These are phyloP conservation scores for Schizochytrium sp. DNA, from an alignment of 108 stramenopile genomes.

Conservation along the genomic window DNA sequence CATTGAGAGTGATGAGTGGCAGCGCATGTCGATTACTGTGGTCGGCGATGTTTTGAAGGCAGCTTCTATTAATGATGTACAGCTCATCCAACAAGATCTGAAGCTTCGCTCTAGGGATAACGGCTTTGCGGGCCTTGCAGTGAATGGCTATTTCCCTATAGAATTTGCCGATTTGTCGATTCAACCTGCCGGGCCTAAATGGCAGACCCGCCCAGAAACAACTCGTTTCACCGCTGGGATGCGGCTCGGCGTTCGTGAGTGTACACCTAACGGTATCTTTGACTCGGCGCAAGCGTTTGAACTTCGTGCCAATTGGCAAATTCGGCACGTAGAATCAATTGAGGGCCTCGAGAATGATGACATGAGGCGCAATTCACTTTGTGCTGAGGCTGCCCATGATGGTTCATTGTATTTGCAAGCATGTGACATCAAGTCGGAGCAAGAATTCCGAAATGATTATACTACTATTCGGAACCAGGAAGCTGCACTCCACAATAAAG, in stretches of 20 bases:
- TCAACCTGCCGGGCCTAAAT: neutral
- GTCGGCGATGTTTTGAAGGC: neutral
- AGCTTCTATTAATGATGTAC: neutral
- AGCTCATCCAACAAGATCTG: neutral
- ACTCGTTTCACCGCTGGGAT: neutral
- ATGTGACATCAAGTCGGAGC: neutral
- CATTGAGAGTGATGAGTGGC: neutral
- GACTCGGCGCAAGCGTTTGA: neutral
- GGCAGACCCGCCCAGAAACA: neutral
- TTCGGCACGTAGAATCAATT: neutral
- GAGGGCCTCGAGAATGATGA: too few species aligned
- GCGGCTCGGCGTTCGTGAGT: neutral
- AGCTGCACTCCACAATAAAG: neutral
- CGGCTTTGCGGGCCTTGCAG: slow-evolving; percentile 5
- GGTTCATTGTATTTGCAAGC: too few species aligned
- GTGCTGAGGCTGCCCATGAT: too few species aligned
- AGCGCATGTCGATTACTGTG: neutral
- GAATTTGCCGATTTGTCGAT: neutral
- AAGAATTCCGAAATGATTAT: slow-evolving; percentile 7
- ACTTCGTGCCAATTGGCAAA: neutral
- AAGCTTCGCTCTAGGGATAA: neutral
- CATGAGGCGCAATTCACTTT: too few species aligned
- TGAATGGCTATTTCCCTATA: neutral
- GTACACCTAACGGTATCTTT: neutral
- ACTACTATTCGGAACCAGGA: neutral